Evolutionary conservation across 805 yeast species (phyloP).

Genomic region (Myxozyma vanderwaltii): DNA sequence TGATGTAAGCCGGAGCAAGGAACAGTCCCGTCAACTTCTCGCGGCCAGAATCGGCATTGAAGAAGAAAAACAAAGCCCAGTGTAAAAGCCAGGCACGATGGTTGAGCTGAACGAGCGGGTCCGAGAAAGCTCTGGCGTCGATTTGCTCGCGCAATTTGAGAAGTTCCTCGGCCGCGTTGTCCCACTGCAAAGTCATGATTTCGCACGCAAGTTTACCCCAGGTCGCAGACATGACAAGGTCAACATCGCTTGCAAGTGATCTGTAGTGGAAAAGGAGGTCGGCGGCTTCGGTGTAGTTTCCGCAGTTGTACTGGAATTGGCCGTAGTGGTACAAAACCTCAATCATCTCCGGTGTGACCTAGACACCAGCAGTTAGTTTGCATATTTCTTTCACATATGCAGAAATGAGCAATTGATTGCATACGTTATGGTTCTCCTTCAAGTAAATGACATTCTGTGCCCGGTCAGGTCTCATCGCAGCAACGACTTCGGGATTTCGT

Average conservation of each 20-base stretch:
- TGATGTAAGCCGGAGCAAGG: conserved; percentile 60
- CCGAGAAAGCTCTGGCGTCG: conserved; percentile 54
- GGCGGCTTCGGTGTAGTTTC: conserved; percentile 61
- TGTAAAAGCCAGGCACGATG: conserved; percentile 69
- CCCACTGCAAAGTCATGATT: conserved; percentile 57
- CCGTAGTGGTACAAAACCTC: conserved; percentile 59
- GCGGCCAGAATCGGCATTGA: conserved; percentile 54
- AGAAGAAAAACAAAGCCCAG: conserved; percentile 67
- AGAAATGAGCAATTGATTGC: too few relatives aligned
- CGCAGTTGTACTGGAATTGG: conserved; percentile 63
- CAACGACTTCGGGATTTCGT: conserved; percentile 53
- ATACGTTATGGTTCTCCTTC: conserved; percentile 48
- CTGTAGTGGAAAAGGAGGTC: conserved; percentile 61
- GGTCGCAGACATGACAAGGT: conserved; percentile 56
- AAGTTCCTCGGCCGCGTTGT: conserved; percentile 56
- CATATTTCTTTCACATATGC: background rate
- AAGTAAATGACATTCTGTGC: conserved; percentile 54
- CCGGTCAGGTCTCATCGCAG: conserved; percentile 57
- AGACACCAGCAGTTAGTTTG: background rate
- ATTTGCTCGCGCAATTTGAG: conserved; percentile 58
- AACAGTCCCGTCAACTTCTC: conserved; percentile 60
- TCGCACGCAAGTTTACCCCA: conserved; percentile 73
- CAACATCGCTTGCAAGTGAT: conserved; percentile 53
- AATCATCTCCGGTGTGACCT: conserved; percentile 46
- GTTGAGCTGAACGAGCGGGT: conserved; percentile 61